Evolutionary conservation across 805 yeast species (phyloP).

Genomic region (Saturnispora diversa): DNA sequence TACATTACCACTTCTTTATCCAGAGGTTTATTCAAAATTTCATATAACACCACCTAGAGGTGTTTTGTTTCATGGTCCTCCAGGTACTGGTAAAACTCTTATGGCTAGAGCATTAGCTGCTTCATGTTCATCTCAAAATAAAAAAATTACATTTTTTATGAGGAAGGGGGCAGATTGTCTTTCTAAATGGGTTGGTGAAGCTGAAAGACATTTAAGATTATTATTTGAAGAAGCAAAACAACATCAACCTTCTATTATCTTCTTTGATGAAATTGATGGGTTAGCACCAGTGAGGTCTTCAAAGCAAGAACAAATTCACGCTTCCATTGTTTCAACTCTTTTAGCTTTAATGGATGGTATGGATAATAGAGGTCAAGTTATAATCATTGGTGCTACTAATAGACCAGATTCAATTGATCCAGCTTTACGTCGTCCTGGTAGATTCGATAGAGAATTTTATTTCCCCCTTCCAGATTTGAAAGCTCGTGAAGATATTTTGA

Average conservation of each 20-base stretch:
- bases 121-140: slow-evolving; percentile 75
- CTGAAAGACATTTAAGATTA: slow-evolving; percentile 85
- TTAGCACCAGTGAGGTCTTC: slow-evolving; percentile 96
- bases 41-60: slow-evolving; percentile 95
- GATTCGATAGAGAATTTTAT: slow-evolving; percentile 94
- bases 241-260: slow-evolving; percentile 92
- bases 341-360: slow-evolving; percentile 98
- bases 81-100: slow-evolving; percentile 96
- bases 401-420: slow-evolving; percentile 99
- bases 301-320: slow-evolving; percentile 97
- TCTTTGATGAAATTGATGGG: slow-evolving; percentile 97
- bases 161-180: slow-evolving; percentile 96
- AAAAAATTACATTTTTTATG: slow-evolving; percentile 94
- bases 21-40: slow-evolving; percentile 85
- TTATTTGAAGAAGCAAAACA: slow-evolving; percentile 93
- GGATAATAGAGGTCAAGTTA: slow-evolving; percentile 97
- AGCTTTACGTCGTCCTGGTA: slow-evolving; percentile 91
- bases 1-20: slow-evolving; percentile 83
- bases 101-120: slow-evolving; percentile 98
- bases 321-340: slow-evolving; percentile 90
- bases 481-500: slow-evolving; percentile 70
- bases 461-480: slow-evolving; percentile 84
- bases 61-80: slow-evolving; percentile 96
- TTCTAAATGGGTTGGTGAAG: slow-evolving; percentile 99
- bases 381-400: slow-evolving; percentile 96